phyloP scores from a whole-genome alignment of 1,139 yeast genomes.

The Yamadazyma atmosphaerica region DNA sequence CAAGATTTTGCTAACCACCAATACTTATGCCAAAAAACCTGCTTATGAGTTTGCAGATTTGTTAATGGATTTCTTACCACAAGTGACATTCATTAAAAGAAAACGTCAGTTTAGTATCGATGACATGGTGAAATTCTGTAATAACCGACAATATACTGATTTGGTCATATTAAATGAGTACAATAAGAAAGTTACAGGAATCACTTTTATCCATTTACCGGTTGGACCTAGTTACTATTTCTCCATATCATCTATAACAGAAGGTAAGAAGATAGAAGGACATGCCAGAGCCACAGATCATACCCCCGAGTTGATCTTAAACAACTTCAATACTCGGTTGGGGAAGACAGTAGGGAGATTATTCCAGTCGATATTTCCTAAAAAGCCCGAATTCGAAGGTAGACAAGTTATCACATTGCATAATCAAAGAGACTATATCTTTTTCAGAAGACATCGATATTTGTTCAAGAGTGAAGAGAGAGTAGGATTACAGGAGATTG shows the following conservation, averaged over 20 bases:
- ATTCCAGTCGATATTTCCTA: constrained; percentile 91
- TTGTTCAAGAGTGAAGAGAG: constrained; percentile 84
- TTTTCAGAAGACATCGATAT: constrained; percentile 93
- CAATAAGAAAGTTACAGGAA: constrained; percentile 85
- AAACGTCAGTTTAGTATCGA: constrained; percentile 78
- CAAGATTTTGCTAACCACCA: constrained; percentile 86
- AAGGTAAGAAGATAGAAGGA: constrained; percentile 74
- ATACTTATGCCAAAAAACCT: constrained; percentile 77
- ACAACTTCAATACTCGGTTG: constrained; percentile 86
- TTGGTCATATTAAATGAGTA: constrained; percentile 89
- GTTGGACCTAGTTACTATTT: constrained; percentile 95
- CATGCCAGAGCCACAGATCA: constrained; percentile 92
- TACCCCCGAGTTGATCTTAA: constrained; percentile 85
- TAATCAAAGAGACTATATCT: constrained; percentile 92
- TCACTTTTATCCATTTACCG: constrained; percentile 91
- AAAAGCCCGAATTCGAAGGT: constrained; percentile 89
- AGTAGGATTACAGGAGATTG: constrained; percentile 93
- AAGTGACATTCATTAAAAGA: constrained; percentile 82
- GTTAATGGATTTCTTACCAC: constrained; percentile 81
- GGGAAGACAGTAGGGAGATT: constrained; percentile 92
- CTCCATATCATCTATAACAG: constrained; percentile 74
- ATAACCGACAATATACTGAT: constrained; percentile 83
- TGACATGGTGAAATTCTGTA: constrained; percentile 81
- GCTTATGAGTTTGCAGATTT: constrained; percentile 92
- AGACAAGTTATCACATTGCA: constrained; percentile 94